Conservation (phyloP, 441 rosid genomes). For the Metrosideros polymorpha region DNA sequence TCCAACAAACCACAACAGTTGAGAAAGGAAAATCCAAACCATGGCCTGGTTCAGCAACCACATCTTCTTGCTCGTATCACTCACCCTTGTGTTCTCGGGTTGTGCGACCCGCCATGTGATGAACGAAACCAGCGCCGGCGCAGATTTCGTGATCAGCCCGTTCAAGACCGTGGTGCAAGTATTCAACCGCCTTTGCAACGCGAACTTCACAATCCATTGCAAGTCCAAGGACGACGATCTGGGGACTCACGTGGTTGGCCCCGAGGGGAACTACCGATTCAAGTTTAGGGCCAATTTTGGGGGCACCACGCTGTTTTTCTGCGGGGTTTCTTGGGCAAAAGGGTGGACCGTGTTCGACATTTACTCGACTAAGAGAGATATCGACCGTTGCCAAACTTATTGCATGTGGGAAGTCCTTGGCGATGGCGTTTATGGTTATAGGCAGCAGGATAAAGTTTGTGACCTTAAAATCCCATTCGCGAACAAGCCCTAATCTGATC, state of each 20-base stretch:
- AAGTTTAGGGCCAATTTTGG: not conserved
- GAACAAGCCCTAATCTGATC: not conserved
- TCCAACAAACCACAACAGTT: not conserved
- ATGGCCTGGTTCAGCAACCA: not conserved
- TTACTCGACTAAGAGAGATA: not conserved
- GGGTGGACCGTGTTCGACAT: not conserved
- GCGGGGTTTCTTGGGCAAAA: not conserved
- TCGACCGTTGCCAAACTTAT: not conserved
- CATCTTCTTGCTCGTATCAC: not conserved
- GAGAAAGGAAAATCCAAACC: not conserved
- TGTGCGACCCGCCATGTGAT: not conserved
- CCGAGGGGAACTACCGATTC: not conserved
- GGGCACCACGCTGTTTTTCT: not conserved
- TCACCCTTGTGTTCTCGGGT: not conserved
- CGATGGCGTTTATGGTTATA: not conserved
- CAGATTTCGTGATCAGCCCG: not conserved
- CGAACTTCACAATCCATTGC: not conserved
- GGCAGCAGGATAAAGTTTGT: not conserved
- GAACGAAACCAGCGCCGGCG: not conserved
- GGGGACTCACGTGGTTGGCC: not conserved
- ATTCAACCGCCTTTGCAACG: not conserved
- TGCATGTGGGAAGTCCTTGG: not conserved
- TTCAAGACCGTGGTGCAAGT: not conserved
- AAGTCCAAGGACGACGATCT: not conserved
- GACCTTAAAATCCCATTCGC: not conserved